Evolutionary conservation across 1,139 yeast species (phyloP).

Genomic region (Sugiyamaella paludigena): DNA sequence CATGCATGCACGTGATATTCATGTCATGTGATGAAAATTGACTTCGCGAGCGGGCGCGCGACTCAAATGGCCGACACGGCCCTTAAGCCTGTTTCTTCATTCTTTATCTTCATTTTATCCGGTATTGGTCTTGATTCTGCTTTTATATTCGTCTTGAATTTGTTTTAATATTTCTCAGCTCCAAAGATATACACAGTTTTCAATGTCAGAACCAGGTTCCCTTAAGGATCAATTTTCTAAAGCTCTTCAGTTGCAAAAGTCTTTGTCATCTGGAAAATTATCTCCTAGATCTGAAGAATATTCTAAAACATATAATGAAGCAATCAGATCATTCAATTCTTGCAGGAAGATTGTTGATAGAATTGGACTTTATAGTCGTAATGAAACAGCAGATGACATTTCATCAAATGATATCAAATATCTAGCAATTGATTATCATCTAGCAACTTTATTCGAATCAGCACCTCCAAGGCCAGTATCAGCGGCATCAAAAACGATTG

Average conservation of each 20-base stretch:
- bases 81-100: no score
- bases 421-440: constrained; percentile 48
- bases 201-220: constrained; percentile 9
- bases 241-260: constrained; percentile 1
- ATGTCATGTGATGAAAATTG: no score
- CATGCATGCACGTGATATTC: no score
- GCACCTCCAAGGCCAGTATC: constrained; percentile 12
- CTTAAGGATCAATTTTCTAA: constrained; percentile 2
- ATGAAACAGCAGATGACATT: constrained; percentile 58
- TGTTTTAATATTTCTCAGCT: background rate
- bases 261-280: constrained; percentile 5
- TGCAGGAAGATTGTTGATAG: constrained; percentile 30
- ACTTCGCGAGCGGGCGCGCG: no score
- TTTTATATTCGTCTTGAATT: no score
- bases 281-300: background rate
- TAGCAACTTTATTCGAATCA: constrained; percentile 41
- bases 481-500: background rate
- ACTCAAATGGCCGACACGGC: no score
- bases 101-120: no score
- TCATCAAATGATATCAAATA: constrained; percentile 54
- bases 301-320: constrained; percentile 1
- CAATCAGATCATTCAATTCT: constrained; percentile 1
- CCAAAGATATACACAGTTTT: no score
- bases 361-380: constrained; percentile 54
- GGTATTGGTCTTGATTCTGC: no score